A percentile compares a stretch with the other conserved stretches of the same genome.
Evolutionary conservation across 2,329 filamentous ascomycete genomes (phyloP).

Genomic region (Fusarium globosum): DNA sequence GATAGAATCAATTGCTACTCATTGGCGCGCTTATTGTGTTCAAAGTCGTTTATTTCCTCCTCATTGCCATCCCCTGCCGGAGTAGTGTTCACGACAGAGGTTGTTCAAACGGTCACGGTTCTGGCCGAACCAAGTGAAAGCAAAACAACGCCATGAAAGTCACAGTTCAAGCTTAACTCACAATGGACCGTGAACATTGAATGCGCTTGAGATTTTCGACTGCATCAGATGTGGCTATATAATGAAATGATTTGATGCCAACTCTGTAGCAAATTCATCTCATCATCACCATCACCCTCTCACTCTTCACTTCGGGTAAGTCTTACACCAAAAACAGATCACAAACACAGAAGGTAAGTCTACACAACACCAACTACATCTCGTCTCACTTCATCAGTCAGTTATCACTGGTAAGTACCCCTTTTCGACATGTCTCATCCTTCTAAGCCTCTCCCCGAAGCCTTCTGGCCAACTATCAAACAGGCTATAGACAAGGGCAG

Average conservation of each 20-base stretch:
- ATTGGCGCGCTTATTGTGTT: background rate
- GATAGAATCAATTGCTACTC: background rate
- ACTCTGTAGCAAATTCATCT: background rate
- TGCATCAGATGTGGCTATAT: background rate
- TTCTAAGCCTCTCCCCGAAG: background rate
- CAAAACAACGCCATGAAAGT: too few relatives aligned
- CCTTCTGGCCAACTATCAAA: slow-evolving; percentile 26
- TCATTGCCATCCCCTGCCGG: background rate
- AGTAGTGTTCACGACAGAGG: background rate
- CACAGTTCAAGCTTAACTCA: background rate
- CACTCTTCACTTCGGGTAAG: background rate
- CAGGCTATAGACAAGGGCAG: background rate
- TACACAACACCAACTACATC: background rate
- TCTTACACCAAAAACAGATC: background rate
- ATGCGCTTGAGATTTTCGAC: too few relatives aligned
- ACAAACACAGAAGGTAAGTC: background rate
- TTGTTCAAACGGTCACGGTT: background rate
- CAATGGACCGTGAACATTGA: background rate
- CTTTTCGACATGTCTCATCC: background rate
- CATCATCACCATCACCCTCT: background rate
- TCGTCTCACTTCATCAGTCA: background rate
- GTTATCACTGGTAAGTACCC: background rate
- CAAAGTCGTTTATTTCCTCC: background rate
- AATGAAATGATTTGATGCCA: background rate
- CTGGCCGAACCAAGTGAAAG: background rate